Conservation (phyloP, 805 yeast genomes). For the Lipomyces sp. region DNA sequence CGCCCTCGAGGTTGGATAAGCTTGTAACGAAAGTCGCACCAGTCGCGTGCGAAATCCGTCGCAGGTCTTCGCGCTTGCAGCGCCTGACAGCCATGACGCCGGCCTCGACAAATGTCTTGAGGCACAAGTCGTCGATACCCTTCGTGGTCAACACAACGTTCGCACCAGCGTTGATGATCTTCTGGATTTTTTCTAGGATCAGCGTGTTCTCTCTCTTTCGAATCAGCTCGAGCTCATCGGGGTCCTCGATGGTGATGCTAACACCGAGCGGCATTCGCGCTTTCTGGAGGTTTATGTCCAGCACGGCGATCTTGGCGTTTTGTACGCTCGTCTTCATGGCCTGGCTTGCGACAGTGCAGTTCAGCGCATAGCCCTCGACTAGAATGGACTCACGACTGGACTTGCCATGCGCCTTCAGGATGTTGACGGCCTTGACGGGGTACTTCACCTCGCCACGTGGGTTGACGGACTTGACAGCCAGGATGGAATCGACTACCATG, state of each 20-base stretch:
- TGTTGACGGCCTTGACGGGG: slow-evolving; percentile 96
- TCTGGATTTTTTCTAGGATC: slow-evolving; percentile 74
- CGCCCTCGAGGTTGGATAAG: slow-evolving; percentile 93
- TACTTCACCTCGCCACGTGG: slow-evolving; percentile 83
- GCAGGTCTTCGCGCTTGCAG: slow-evolving; percentile 92
- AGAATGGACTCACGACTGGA: slow-evolving; percentile 81
- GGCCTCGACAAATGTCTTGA: slow-evolving; percentile 86
- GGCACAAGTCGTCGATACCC: slow-evolving; percentile 90
- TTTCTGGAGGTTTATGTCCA: slow-evolving; percentile 90
- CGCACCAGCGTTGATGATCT: slow-evolving; percentile 83
- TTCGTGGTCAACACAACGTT: slow-evolving; percentile 89
- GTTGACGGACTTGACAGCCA: slow-evolving; percentile 89
- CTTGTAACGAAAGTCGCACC: slow-evolving; percentile 89
- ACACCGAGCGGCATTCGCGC: slow-evolving; percentile 98
- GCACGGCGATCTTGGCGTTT: slow-evolving; percentile 77
- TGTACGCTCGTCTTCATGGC: slow-evolving; percentile 78
- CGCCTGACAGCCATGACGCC: slow-evolving; percentile 95
- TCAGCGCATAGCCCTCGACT: slow-evolving; percentile 91
- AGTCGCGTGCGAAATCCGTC: slow-evolving; percentile 96
- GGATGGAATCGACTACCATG: slow-evolving; percentile 91
- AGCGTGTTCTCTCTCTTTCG: slow-evolving; percentile 86
- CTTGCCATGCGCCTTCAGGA: slow-evolving; percentile 95
- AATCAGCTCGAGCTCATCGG: slow-evolving; percentile 92
- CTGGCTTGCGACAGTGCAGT: slow-evolving; percentile 95
- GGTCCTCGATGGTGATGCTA: slow-evolving; percentile 93